Evolutionary conservation across 306 rosid species (phyloP).

Genomic region (Cercis canadensis): DNA sequence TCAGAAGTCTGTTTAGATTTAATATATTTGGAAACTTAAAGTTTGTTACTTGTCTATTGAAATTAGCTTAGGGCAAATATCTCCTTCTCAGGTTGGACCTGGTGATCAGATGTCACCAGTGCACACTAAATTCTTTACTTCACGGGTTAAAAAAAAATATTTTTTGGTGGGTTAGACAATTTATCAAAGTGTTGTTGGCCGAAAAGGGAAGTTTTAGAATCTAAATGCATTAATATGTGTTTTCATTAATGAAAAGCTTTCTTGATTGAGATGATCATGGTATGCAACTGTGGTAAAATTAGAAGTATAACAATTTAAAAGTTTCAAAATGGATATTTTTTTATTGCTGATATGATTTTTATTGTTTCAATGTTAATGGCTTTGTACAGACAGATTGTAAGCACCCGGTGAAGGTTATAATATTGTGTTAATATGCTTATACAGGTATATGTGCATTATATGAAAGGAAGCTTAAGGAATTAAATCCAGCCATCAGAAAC

Average conservation of each 20-base stretch:
- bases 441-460: slow-evolving; percentile 91
- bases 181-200: too few species aligned
- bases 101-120: too few species aligned
- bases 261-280: background rate
- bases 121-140: too few species aligned
- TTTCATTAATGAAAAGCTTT: background rate
- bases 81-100: too few species aligned
- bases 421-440: slow-evolving; percentile 20
- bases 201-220: background rate
- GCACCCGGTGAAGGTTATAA: slow-evolving; percentile 33
- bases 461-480: slow-evolving; percentile 95
- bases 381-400: slow-evolving; percentile 17
- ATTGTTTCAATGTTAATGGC: background rate
- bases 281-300: background rate
- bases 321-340: slow-evolving; percentile 2
- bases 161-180: too few species aligned
- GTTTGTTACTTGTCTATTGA: too few species aligned
- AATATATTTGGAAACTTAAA: too few species aligned
- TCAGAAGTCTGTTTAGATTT: too few species aligned
- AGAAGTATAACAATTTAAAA: slow-evolving; percentile 10
- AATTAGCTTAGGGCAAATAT: too few species aligned
- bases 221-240: background rate
- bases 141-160: too few species aligned
- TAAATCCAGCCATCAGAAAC: slow-evolving; percentile 86
- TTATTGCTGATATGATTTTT: background rate